A percentile compares a stretch with the other conserved stretches of the same genome.
Evolutionary conservation across 2,329 filamentous ascomycete species (phyloP).

Genomic region (Colletotrichum chlorophyti): DNA sequence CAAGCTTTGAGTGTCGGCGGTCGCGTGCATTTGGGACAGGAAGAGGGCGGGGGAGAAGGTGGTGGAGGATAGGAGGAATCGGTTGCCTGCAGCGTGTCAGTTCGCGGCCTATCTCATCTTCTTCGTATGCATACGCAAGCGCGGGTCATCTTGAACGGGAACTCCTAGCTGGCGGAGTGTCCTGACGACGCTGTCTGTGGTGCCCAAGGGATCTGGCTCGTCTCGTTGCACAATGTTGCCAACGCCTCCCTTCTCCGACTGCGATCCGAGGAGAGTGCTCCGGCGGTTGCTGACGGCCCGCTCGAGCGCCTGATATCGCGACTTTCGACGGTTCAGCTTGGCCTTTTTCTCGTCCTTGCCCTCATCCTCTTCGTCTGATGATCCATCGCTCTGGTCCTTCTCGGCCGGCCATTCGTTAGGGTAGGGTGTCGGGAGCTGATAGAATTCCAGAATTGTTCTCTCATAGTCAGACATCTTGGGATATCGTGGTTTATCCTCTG

Average conservation of each 20-base stretch:
- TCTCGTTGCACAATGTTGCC: constrained; percentile 87
- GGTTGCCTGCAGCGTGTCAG: constrained; percentile 67
- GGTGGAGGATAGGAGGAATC: constrained; percentile 93
- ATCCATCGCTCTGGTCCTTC: constrained; percentile 76
- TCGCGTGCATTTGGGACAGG: constrained; percentile 88
- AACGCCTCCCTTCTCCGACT: constrained; percentile 69
- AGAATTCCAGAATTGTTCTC: constrained; percentile 83
- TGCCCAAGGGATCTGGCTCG: constrained; percentile 91
- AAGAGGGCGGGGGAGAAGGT: constrained; percentile 93
- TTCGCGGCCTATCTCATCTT: not conserved
- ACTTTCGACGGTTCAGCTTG: constrained; percentile 68
- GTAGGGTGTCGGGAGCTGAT: constrained; percentile 80
- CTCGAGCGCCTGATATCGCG: constrained; percentile 85
- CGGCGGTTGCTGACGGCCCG: constrained; percentile 73
- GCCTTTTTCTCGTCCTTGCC: constrained; percentile 54
- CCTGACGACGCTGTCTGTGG: constrained; percentile 83
- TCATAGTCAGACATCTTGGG: constrained; percentile 63
- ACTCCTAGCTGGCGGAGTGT: constrained; percentile 79
- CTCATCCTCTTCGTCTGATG: constrained; percentile 67
- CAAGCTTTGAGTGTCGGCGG: constrained; percentile 82
- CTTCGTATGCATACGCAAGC: constrained; percentile 63
- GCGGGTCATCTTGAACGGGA: constrained; percentile 82
- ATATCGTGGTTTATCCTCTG: not conserved
- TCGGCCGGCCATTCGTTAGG: constrained; percentile 88
- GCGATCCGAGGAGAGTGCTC: constrained; percentile 70